These are phyloP conservation scores for Leishmania martiniquensis DNA, from an alignment of 208 protist species.

Conservation along the genomic window DNA sequence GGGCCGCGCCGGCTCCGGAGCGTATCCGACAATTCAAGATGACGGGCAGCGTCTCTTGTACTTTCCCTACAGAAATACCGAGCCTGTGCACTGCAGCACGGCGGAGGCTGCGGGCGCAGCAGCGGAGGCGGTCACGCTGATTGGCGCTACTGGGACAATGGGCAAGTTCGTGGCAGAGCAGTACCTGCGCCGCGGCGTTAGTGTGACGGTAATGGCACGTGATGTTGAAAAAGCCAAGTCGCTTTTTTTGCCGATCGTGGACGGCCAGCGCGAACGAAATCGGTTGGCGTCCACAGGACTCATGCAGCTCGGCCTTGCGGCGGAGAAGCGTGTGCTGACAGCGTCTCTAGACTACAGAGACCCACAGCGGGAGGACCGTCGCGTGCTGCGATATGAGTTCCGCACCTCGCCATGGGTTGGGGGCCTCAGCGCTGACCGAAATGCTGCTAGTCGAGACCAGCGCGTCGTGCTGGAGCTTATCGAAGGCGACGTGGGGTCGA, in stretches of 20 bases:
- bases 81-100: constrained; percentile 4
- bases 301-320: constrained; percentile 23
- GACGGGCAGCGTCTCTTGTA: constrained; percentile 33
- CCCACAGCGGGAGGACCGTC: constrained; percentile 16
- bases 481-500: constrained; percentile 43
- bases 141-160: constrained; percentile 54
- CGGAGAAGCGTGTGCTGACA: constrained; percentile 21
- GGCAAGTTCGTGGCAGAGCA: constrained; percentile 72
- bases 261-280: constrained; percentile 35
- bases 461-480: constrained; percentile 50
- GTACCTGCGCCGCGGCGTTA: constrained; percentile 64
- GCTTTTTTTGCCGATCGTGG: constrained; percentile 48
- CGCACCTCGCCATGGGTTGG: not conserved
- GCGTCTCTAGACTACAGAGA: constrained; percentile 26
- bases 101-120: not conserved
- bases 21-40: constrained; percentile 21
- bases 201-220: constrained; percentile 56
- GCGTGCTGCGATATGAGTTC: constrained; percentile 46
- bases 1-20: not conserved
- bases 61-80: constrained; percentile 49
- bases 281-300: constrained; percentile 27
- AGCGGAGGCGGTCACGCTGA: constrained; percentile 41
- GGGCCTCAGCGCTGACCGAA: not conserved
- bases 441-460: not conserved
- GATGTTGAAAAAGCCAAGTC: constrained; percentile 56